Evolutionary conservation across 768 basidiomycete species (phyloP), one percentile per base, ranked within the genome.

Genomic region (Trametes villosa): DNA sequence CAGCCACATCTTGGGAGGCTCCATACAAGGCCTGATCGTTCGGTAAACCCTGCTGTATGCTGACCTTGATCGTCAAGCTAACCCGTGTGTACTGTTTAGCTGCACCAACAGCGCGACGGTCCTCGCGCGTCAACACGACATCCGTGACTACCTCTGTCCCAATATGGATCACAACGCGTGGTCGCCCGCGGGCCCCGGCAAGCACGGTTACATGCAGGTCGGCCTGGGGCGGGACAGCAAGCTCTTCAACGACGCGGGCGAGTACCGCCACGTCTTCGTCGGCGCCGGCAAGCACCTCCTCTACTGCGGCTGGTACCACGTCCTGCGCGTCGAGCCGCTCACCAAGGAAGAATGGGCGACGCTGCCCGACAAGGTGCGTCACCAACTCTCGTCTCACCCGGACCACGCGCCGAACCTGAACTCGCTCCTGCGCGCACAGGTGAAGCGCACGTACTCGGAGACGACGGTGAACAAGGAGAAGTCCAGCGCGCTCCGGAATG

Each of bases 131-230:
- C 65, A 57, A n/a, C 67, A 62, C 27, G 64, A 70, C 46, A 74
- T 82, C 33, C 68, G 69, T 8, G 78, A 75, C 31, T 82, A 82
- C 22, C 66, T 85, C 2, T 83, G 81, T 52, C 83, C 83, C 3
- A 78, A 82, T 31, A 68, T 81, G 18, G 77, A 79, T 48, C 78
- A 80, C 49, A 85, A 84, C 57, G 80, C 81, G 12, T 86, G 83
- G 84, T 81, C 80, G 45, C 83, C 83, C 3, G 68, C 72, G 6
- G 66, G 55, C 1, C 81, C 82, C 11, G 83, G 83, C 9, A 68
- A 79, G 53, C 81, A 84, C 58, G 83, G 83, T 1, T 86, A 78
- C 64, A 81, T 86, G 71, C 84, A 84, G 46, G 81, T 85, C 27
- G 83, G 82, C 18, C 73, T 84, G 52, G 79, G 79, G 9, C 50